Base-by-base conservation (phyloP, 768 basidiomycete species). In the Mycena alexandri region DNA sequence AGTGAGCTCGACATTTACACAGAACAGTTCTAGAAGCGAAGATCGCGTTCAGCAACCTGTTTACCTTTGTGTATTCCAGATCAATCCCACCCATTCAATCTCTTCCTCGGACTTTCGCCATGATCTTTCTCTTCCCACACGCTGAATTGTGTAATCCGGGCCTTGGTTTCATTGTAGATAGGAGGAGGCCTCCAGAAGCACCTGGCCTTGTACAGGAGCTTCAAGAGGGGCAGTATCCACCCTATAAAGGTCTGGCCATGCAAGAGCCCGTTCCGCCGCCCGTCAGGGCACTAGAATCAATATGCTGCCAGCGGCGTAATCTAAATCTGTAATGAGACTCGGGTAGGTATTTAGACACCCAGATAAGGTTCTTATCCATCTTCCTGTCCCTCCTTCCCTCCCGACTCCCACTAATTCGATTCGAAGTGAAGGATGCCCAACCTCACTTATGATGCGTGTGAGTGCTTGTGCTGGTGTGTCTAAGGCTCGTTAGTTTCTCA, bases 401-500 rank as follows among this genome's bases (percentile, higher is more conserved):
- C 46, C 55, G 17, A 52, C 54, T 34, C 64, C 56, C 58, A 55
- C 65, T 19, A 38, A 19, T 24, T 10, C 44, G n/a, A n/a, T n/a
- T n/a, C 21, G 29, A 46, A 44, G 42, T 17, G 62, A 13, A 68
- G 65, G 38, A 82, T 81, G 80, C 74, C 79, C 65, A 75, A 79
- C 57, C 65, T 79, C 60, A 74, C 75, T 5, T 79, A 75, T 57
- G 77, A 78, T 55, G 57, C 65, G 6, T 78, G 79, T 78, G 52
- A 72, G 77, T 70, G 14, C 29, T 34, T 9, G 8, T n/a, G 29
- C 42, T 7, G 8, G 11, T 25, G 14, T 42, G 16, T 11, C 38
- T 14, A 38, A 36, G 7, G 7, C 34, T 12, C 12, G 7, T 38
- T 14, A 10, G 38, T 38, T 38, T 4, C 34, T 52, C 22, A 34